These are phyloP conservation scores for Pythium rishiriense DNA, from an alignment of 352 stramenopile species.

Conservation along the genomic window DNA sequence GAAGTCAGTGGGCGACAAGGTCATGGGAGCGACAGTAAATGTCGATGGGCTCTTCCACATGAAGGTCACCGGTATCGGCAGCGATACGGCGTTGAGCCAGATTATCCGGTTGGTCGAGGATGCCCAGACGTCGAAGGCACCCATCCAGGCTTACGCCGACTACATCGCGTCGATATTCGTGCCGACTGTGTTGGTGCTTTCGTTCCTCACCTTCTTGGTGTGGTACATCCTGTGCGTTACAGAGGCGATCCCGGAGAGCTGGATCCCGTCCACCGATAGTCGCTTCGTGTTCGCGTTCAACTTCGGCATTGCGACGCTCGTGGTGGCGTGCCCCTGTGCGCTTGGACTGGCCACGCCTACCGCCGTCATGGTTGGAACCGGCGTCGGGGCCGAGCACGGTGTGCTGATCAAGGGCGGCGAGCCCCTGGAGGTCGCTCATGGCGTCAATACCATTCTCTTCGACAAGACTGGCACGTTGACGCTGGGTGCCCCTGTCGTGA, in stretches of 20 bases:
- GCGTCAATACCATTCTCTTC: slow-evolving; percentile 96
- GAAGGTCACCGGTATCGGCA: slow-evolving; percentile 91
- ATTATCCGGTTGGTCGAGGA: slow-evolving; percentile 99
- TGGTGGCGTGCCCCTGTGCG: slow-evolving; percentile 99
- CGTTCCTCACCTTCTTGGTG: slow-evolving; percentile 92
- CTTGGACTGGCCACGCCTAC: slow-evolving; percentile 98
- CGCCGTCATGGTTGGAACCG: slow-evolving; percentile 98
- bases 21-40: slow-evolving; percentile 93
- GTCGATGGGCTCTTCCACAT: slow-evolving; percentile 91
- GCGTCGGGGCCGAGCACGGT: slow-evolving; percentile 94
- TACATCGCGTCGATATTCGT: slow-evolving; percentile 96
- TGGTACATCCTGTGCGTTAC: slow-evolving; percentile 90
- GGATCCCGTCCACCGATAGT: slow-evolving; percentile 72
- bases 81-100: slow-evolving; percentile 94
- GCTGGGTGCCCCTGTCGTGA: slow-evolving; percentile 87
- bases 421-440: slow-evolving; percentile 90
- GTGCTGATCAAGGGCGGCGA: slow-evolving; percentile 99
- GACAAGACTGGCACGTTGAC: slow-evolving; percentile 99
- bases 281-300: slow-evolving; percentile 95
- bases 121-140: slow-evolving; percentile 97
- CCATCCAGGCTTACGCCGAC: slow-evolving; percentile 98
- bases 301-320: slow-evolving; percentile 97
- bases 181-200: slow-evolving; percentile 92
- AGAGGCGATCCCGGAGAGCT: slow-evolving; percentile 58
- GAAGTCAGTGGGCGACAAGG: slow-evolving; percentile 84